Evolutionary conservation across 768 basidiomycete species (phyloP).

Genomic region (Auricularia auricula-judae): DNA sequence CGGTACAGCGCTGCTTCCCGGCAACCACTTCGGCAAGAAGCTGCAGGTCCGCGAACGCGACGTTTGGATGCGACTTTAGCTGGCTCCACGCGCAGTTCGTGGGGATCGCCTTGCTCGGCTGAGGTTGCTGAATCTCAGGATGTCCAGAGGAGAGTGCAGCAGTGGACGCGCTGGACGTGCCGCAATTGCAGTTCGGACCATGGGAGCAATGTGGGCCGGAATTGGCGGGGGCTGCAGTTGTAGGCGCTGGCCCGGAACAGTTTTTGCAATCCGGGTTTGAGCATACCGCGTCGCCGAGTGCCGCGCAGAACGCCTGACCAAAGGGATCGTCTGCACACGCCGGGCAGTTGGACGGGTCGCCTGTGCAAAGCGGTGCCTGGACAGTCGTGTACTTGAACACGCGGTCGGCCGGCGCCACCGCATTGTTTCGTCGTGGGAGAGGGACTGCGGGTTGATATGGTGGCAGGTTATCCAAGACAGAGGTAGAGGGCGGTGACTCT

Average conservation of each 20-base stretch:
- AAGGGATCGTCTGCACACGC: constrained; percentile 82
- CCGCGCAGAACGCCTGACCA: constrained; percentile 78
- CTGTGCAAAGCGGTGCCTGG: constrained; percentile 42
- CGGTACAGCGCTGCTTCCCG: constrained; percentile 66
- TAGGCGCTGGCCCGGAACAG: background rate
- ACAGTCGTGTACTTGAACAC: constrained; percentile 1
- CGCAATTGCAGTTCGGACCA: constrained; percentile 14
- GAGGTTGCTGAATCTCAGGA: constrained; percentile 12
- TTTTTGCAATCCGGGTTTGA: constrained; percentile 15
- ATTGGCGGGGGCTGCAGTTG: background rate
- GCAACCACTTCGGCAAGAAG: constrained; percentile 85
- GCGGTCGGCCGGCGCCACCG: background rate
- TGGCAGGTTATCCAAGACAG: constrained; percentile 67
- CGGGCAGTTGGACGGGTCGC: constrained; percentile 75
- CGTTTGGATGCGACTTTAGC: constrained; percentile 81
- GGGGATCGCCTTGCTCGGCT: constrained; percentile 17
- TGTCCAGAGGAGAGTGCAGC: background rate
- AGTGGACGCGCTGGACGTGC: background rate
- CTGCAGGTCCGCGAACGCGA: constrained; percentile 70
- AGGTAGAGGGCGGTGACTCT: constrained; percentile 18
- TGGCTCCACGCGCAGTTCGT: constrained; percentile 69
- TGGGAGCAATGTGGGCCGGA: constrained; percentile 15
- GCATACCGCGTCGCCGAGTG: constrained; percentile 53
- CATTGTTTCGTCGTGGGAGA: constrained; percentile 44
- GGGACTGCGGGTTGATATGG: constrained; percentile 76